Evolutionary conservation across 371 early-diverging fungal genomes (phyloP).

Genomic region (Mortierella polycephala): DNA sequence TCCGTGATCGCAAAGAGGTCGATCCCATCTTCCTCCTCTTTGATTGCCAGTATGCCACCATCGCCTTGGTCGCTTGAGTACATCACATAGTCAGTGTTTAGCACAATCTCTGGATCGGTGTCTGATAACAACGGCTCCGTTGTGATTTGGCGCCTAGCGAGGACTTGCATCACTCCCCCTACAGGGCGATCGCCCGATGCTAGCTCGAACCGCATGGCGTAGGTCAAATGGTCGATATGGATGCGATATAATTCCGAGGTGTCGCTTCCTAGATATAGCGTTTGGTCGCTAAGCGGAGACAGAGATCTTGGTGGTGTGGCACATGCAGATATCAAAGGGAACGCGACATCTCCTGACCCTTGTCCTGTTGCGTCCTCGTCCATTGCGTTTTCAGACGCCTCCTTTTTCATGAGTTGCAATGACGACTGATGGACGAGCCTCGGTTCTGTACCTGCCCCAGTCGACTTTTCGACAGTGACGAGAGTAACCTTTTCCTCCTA

Average conservation of each 20-base stretch:
- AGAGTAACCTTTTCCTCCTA: slow-evolving; percentile 44
- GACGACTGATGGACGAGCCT: slow-evolving; percentile 25
- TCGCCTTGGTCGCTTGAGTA: slow-evolving; percentile 45
- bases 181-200: slow-evolving; percentile 36
- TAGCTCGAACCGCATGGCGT: slow-evolving; percentile 41
- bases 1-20: slow-evolving; percentile 30
- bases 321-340: slow-evolving; percentile 46
- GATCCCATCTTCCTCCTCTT: slow-evolving; percentile 33
- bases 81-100: slow-evolving; percentile 36
- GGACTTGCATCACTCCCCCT: slow-evolving; percentile 29
- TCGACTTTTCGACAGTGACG: slow-evolving; percentile 27
- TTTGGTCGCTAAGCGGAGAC: slow-evolving; percentile 13
- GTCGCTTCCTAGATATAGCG: slow-evolving; percentile 47
- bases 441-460: neutral
- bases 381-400: neutral
- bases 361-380: neutral
- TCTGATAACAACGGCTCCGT: slow-evolving; percentile 3
- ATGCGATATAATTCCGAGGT: slow-evolving; percentile 38
- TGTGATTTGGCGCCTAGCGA: slow-evolving; percentile 15
- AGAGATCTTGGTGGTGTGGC: slow-evolving; percentile 27
- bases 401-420: slow-evolving; percentile 23
- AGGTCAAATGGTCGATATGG: slow-evolving; percentile 19
- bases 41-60: slow-evolving; percentile 32
- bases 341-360: neutral
- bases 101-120: slow-evolving; percentile 1